phyloP scores from a whole-genome alignment of 257 asterid species.

The Haberlea rhodopensis region DNA sequence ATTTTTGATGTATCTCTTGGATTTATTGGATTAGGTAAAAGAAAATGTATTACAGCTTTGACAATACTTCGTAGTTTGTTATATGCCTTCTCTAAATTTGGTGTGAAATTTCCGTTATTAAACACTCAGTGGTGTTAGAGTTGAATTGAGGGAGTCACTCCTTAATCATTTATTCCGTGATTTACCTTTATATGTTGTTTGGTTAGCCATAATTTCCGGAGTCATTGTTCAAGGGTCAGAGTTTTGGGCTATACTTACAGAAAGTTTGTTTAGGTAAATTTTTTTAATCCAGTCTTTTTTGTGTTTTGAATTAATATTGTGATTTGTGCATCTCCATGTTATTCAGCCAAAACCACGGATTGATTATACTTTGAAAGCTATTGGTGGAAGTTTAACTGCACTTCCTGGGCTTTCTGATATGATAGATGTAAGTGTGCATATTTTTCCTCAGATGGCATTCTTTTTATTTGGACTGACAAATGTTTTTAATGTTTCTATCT shows the following conservation, averaged over 20 bases:
- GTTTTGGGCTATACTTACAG: background rate
- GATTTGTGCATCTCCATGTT: conserved; percentile 24
- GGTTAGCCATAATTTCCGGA: background rate
- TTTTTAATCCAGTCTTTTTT: background rate
- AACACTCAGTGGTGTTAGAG: background rate
- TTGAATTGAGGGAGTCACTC: background rate
- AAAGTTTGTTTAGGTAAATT: background rate
- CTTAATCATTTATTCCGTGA: background rate
- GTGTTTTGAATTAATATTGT: conserved; percentile 5
- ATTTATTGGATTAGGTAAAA: background rate
- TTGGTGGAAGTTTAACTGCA: conserved; percentile 97
- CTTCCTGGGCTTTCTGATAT: conserved; percentile 93
- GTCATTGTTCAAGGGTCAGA: background rate
- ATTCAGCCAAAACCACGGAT: conserved; percentile 92
- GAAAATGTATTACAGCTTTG: background rate
- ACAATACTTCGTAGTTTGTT: background rate
- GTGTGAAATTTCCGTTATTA: background rate
- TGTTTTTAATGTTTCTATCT: conserved; percentile 20
- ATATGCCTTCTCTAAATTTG: background rate
- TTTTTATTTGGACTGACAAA: conserved; percentile 30
- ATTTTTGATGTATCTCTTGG: background rate
- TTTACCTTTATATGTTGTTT: background rate
- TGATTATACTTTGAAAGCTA: conserved; percentile 89
- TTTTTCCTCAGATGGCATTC: background rate
- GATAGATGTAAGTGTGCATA: conserved; percentile 74